These are phyloP conservation scores for Cenchrus americanus DNA, from an alignment of 176 grass and related monocot genomes.

Conservation along the genomic window DNA sequence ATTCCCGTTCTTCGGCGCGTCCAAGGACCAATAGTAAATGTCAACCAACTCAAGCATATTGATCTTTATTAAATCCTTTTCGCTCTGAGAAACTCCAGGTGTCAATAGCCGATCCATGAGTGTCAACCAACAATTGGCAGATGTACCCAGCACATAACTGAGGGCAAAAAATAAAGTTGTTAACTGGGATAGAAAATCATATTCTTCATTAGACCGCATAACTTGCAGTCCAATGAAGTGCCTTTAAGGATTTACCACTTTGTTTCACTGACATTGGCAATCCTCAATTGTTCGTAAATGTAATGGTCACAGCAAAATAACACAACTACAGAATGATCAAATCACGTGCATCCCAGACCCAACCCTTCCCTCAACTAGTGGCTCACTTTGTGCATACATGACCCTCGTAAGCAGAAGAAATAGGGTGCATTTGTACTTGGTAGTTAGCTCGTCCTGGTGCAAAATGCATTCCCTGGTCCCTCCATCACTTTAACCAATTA, in stretches of 20 bases:
- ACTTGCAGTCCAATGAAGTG: not conserved
- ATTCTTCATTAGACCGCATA: not conserved
- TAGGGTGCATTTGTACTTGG: no score
- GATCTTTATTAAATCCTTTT: not conserved
- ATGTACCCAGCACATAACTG: constrained; percentile 46
- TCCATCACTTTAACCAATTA: no score
- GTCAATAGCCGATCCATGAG: constrained; percentile 76
- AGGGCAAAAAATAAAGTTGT: constrained; percentile 21
- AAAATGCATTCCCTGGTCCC: no score
- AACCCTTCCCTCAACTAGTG: no score
- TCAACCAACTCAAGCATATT: constrained; percentile 67
- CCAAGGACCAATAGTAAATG: constrained; percentile 77
- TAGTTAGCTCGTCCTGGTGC: no score
- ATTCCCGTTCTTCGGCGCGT: constrained; percentile 63
- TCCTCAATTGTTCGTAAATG: no score
- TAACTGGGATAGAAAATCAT: not conserved
- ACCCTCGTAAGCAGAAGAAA: no score
- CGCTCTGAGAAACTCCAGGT: constrained; percentile 32
- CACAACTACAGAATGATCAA: no score
- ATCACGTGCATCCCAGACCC: no score
- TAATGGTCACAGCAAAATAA: no score
- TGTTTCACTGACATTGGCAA: not conserved
- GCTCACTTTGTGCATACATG: no score
- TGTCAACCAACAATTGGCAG: constrained; percentile 64
- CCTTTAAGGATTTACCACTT: not conserved